Evolutionary conservation across 1,284 basidiomycete genomes (phyloP).

Genomic region (Xerocomus nothofagi): DNA sequence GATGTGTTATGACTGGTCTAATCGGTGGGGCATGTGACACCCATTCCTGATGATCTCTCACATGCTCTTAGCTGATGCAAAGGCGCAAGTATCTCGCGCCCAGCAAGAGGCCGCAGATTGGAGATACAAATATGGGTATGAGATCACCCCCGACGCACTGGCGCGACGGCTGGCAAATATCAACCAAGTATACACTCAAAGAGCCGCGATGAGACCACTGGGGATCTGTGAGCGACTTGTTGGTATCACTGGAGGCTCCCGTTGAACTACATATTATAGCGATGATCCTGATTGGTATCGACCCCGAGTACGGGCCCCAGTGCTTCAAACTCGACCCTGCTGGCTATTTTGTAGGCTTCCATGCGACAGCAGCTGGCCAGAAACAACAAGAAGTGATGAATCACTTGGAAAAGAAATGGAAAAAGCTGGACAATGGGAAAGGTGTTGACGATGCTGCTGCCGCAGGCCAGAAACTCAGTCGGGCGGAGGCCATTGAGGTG

Average conservation of each 20-base stretch:
- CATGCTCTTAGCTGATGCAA: conserved; percentile 76
- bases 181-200: conserved; percentile 98
- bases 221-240: conserved; percentile 75
- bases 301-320: conserved; percentile 89
- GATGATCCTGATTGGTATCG: conserved; percentile 95
- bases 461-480: conserved; percentile 65
- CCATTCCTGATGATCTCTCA: conserved; percentile 10
- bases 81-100: conserved; percentile 88
- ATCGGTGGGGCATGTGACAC: conserved; percentile 60
- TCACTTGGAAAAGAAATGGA: conserved; percentile 98
- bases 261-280: conserved; percentile 46
- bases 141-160: conserved; percentile 94
- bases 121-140: conserved; percentile 97
- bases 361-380: conserved; percentile 93
- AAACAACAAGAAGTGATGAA: conserved; percentile 99
- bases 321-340: conserved; percentile 98
- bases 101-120: conserved; percentile 92
- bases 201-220: conserved; percentile 95
- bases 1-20: conserved; percentile 96
- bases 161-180: conserved; percentile 96
- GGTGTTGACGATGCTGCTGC: conserved; percentile 72
- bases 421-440: conserved; percentile 79
- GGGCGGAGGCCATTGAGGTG: conserved; percentile 83
- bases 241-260: neutral
- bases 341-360: conserved; percentile 98